These are phyloP conservation scores for Diospyros lotus DNA, from an alignment of 148 eudicot species.

Conservation along the genomic window DNA sequence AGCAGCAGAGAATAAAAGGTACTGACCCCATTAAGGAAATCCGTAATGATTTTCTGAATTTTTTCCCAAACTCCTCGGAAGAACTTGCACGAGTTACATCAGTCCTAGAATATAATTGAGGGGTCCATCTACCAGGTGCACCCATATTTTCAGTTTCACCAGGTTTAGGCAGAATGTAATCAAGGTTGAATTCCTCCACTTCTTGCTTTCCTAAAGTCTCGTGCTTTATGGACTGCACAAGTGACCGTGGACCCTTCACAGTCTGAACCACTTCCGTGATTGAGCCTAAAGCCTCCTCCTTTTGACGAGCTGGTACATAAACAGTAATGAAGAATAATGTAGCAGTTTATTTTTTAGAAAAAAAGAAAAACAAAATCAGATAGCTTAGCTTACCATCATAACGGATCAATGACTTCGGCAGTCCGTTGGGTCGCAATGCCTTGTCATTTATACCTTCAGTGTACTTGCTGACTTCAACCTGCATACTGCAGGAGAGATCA, in stretches of 20 bases:
- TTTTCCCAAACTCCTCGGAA: conserved; percentile 34
- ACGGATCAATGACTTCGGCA: conserved; percentile 85
- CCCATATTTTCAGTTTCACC: conserved; percentile 32
- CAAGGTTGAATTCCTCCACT: conserved; percentile 40
- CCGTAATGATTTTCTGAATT: conserved; percentile 56
- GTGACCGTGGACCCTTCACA: conserved; percentile 70
- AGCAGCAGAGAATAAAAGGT: background rate
- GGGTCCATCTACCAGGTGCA: conserved; percentile 54
- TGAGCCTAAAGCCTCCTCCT: conserved; percentile 86
- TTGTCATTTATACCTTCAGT: conserved; percentile 88
- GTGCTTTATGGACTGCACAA: conserved; percentile 31
- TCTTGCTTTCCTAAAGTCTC: conserved; percentile 30
- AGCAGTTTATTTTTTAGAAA: background rate
- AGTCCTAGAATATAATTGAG: conserved; percentile 30
- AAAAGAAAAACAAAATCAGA: background rate
- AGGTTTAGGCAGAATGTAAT: conserved; percentile 44
- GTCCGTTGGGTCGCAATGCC: conserved; percentile 85
- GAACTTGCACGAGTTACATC: conserved; percentile 26
- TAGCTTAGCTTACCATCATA: conserved; percentile 69
- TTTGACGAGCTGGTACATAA: conserved; percentile 79
- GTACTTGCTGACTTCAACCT: conserved; percentile 97
- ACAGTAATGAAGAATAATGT: conserved; percentile 10
- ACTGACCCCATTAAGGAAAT: conserved; percentile 74
- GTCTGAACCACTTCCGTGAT: conserved; percentile 93
- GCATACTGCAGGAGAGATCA: conserved; percentile 62